These are phyloP conservation scores for Diaporthe aspalathi DNA, from an alignment of 2,329 filamentous ascomycete genomes.

Conservation along the genomic window DNA sequence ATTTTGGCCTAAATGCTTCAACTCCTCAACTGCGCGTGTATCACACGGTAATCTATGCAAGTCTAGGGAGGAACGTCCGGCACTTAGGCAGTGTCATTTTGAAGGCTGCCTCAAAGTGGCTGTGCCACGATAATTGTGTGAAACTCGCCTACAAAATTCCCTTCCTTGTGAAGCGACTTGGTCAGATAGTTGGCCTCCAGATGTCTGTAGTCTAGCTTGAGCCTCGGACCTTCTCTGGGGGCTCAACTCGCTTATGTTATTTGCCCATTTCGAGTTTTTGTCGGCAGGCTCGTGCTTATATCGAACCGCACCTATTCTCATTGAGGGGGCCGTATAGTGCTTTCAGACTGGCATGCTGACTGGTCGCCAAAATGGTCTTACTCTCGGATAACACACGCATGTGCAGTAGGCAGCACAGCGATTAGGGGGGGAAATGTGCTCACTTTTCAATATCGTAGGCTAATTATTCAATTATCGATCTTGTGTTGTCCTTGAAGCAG, in stretches of 20 bases:
- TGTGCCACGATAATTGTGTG: not conserved
- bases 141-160: not conserved
- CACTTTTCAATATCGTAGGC: not conserved
- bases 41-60: not conserved
- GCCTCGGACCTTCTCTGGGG: not conserved
- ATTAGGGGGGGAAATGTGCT: conserved; percentile 11
- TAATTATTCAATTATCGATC: not conserved
- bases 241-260: not conserved
- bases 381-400: not conserved
- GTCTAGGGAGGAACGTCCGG: too few species aligned
- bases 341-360: not conserved
- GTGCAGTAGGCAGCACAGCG: conserved; percentile 14
- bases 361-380: not conserved
- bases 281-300: not conserved
- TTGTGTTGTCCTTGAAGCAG: not conserved
- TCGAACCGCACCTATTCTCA: not conserved
- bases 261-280: not conserved
- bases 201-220: not conserved
- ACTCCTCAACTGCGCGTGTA: not conserved
- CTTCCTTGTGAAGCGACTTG: not conserved
- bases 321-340: not conserved
- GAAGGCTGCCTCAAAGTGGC: not conserved
- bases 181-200: not conserved
- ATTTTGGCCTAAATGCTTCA: not conserved
- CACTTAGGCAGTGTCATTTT: not conserved